Base-by-base conservation (phyloP, 1,284 basidiomycete species). In the Microbotryum violaceum region DNA sequence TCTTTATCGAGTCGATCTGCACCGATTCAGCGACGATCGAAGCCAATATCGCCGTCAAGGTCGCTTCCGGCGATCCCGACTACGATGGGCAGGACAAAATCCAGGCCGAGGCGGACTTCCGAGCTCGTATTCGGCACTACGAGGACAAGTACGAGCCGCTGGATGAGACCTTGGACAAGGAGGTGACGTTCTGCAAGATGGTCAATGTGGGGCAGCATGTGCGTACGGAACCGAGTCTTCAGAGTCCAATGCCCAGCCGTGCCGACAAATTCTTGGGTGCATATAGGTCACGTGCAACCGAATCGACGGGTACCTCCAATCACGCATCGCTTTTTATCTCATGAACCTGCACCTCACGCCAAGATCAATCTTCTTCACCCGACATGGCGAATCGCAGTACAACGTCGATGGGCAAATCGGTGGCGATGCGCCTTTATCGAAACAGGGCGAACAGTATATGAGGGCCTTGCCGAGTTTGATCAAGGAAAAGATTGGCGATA, bases 341-440 rank as follows among this genome's bases (percentile, higher is more conserved):
- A 97, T 97, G 93, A 98, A 98, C 77, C 76, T 97, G 70, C 96
- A 99, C 75, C 79, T 98, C 66, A 96, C 97, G 72, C 94, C 96
- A 16, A 82, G 96, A 64, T 91, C 88, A 74, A 97, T 99, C 70
- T 99, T 93, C 77, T 85, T 99, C 69, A 97, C 96, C 9, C 79
- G 96, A 89, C 96, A 99, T 73, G 96, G 96, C 16, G 96, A 99
- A 77, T 96, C 91, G 72, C 89, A 94, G 77, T 97, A 84, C 78
- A 99, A 99, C 73, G 85, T 98, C 6, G 86, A 91, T 71, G 94
- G 94, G 31, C 91, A 94, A 78, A 97, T 99, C 68, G 96, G 96
- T 21, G 96, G 96, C 14, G 96, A 99, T 74, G 89, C 93, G 1
- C 77, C 85, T 25, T 79, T 99, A 44, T 97, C 92, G 0, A 81